Evolutionary conservation across 208 protist species (phyloP).

Genomic region (Trypanosoma grayi): DNA sequence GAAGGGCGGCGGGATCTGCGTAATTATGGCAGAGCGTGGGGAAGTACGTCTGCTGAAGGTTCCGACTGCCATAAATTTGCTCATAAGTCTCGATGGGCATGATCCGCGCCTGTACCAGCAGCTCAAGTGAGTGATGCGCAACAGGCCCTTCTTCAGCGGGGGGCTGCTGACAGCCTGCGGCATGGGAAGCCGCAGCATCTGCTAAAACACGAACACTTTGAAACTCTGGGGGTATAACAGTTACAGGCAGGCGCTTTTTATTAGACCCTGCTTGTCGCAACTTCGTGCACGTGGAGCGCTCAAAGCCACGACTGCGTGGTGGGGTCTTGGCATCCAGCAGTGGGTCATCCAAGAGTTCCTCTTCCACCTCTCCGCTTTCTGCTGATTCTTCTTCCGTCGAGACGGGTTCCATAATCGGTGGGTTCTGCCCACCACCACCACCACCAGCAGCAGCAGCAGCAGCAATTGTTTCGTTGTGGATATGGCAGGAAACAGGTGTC

Average conservation of each 20-base stretch:
- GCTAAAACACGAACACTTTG: slow-evolving; percentile 27
- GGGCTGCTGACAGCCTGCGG: neutral
- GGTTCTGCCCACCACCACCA: neutral
- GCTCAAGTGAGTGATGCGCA: slow-evolving; percentile 49
- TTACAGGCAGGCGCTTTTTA: slow-evolving; percentile 31
- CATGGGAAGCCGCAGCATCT: neutral
- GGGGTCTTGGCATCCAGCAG: slow-evolving; percentile 19
- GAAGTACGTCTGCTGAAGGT: slow-evolving; percentile 37
- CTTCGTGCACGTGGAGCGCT: slow-evolving; percentile 37
- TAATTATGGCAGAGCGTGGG: slow-evolving; percentile 24
- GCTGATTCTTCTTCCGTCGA: slow-evolving; percentile 2
- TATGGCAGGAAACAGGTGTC: slow-evolving; percentile 51
- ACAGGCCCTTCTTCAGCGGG: slow-evolving; percentile 28
- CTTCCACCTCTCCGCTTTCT: slow-evolving; percentile 9
- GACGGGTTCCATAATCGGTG: neutral
- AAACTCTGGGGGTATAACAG: slow-evolving; percentile 30
- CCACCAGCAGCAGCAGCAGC: no score
- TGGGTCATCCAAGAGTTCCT: slow-evolving; percentile 10
- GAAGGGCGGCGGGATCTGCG: slow-evolving; percentile 19
- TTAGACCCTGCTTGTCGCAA: neutral
- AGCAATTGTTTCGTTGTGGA: slow-evolving; percentile 38
- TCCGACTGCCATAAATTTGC: slow-evolving; percentile 43
- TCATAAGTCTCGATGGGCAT: slow-evolving; percentile 73
- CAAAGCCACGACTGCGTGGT: slow-evolving; percentile 16
- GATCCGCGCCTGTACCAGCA: slow-evolving; percentile 77